Percentiles rank a stretch among this genome's conserved stretches.
These are phyloP conservation scores for Saccharomyces hybrid DNA, from an alignment of 1,139 yeast species.

Conservation along the genomic window DNA sequence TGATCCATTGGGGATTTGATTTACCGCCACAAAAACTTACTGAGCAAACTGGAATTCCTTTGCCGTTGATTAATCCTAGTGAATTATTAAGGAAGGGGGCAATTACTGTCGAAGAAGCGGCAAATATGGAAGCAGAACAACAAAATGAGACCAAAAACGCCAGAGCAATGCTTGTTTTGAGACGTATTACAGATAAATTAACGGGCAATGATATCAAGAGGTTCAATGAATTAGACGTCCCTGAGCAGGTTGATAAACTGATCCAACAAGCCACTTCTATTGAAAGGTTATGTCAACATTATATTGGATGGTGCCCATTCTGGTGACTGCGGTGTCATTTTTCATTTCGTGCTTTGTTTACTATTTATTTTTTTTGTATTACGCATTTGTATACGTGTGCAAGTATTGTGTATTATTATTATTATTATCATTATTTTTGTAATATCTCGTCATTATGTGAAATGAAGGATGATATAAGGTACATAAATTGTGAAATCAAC, in stretches of 20 bases:
- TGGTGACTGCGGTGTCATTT: constrained; percentile 45
- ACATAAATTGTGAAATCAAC: not conserved
- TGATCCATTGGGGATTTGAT: constrained; percentile 98
- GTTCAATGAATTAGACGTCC: constrained; percentile 62
- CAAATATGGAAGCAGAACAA: constrained; percentile 62
- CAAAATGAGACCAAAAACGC: constrained; percentile 80
- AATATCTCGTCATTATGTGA: not conserved
- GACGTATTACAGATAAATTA: constrained; percentile 84
- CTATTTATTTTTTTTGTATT: not conserved
- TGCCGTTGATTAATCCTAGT: constrained; percentile 56
- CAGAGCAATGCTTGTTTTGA: constrained; percentile 83
- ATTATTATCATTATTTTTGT: not conserved
- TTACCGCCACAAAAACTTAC: constrained; percentile 76
- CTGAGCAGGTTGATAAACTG: constrained; percentile 86
- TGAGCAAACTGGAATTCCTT: constrained; percentile 64
- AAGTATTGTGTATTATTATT: not conserved
- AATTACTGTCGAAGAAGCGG: constrained; percentile 70
- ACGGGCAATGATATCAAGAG: constrained; percentile 90
- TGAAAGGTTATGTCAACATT: constrained; percentile 92
- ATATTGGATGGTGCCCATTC: constrained; percentile 98
- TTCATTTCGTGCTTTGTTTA: not conserved
- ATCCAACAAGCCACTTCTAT: constrained; percentile 96
- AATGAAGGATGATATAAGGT: no score
- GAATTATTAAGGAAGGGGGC: constrained; percentile 67
- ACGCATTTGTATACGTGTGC: not conserved